These are phyloP conservation scores for Cordyceps fumosorosea DNA, from an alignment of 2,329 filamentous ascomycete genomes.

Conservation along the genomic window DNA sequence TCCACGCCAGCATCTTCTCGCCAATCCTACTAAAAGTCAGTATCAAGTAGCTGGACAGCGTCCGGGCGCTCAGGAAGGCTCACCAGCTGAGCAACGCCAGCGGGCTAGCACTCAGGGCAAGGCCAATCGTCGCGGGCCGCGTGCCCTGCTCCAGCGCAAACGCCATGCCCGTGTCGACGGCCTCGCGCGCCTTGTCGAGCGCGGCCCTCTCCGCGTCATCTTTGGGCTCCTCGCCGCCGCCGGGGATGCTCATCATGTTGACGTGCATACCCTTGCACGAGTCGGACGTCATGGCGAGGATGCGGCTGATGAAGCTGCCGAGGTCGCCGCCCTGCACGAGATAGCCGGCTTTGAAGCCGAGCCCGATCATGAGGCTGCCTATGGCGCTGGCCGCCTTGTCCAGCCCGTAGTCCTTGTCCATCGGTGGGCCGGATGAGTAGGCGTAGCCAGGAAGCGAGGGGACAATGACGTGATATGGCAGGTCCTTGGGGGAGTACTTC, in stretches of 20 bases:
- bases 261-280: conserved; percentile 40
- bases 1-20: conserved; percentile 51
- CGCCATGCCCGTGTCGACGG: conserved; percentile 34
- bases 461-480: conserved; percentile 52
- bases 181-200: conserved; percentile 31
- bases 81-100: conserved; percentile 49
- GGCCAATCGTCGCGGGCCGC: conserved; percentile 48
- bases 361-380: conserved; percentile 43
- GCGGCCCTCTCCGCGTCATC: conserved; percentile 10
- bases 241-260: conserved; percentile 16
- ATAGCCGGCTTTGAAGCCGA: conserved; percentile 48
- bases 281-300: conserved; percentile 33
- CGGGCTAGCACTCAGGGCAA: conserved; percentile 46
- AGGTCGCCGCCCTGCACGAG: conserved; percentile 53
- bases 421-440: conserved; percentile 41
- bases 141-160: conserved; percentile 50
- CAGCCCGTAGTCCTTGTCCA: conserved; percentile 33
- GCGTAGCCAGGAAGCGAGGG: conserved; percentile 50
- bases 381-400: conserved; percentile 31
- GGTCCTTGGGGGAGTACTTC: conserved; percentile 40
- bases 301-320: conserved; percentile 36
- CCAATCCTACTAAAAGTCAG: conserved; percentile 34
- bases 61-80: neutral
- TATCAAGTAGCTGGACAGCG: neutral
- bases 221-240: neutral